Percentiles rank a stretch among this genome's conserved stretches.
phyloP scores from a whole-genome alignment of 1,284 basidiomycete genomes.

The Cutaneotrichosporon spelunceum region DNA sequence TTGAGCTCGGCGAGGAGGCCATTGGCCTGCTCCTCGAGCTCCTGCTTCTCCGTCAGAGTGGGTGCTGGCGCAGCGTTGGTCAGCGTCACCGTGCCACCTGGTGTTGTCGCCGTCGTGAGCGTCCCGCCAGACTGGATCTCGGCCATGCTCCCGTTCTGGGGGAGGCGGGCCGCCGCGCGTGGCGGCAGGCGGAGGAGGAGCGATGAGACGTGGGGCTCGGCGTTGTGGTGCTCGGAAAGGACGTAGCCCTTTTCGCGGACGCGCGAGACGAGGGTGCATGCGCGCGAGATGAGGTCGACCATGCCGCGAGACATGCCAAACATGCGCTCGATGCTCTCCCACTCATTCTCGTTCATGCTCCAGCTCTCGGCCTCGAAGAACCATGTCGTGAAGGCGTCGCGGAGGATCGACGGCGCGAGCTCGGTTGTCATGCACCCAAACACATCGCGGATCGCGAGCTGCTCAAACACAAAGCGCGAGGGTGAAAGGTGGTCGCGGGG shows the following conservation, averaged over 20 bases:
- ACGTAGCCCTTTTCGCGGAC: slow-evolving; percentile 23
- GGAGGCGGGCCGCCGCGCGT: slow-evolving; percentile 23
- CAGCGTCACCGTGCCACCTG: slow-evolving; percentile 3
- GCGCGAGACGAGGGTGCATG: slow-evolving; percentile 35
- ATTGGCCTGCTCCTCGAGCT: slow-evolving; percentile 34
- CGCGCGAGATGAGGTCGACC: slow-evolving; percentile 44
- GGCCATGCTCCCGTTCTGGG: slow-evolving; percentile 10
- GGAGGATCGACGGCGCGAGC: slow-evolving; percentile 40
- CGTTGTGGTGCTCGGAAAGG: slow-evolving; percentile 22
- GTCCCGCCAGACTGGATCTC: slow-evolving; percentile 3
- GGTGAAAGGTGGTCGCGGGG: slow-evolving; percentile 37
- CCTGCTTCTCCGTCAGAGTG: slow-evolving; percentile 20
- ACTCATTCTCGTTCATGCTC: slow-evolving; percentile 39
- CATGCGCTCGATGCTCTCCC: slow-evolving; percentile 47
- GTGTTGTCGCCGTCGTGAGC: not conserved
- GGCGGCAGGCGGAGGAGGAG: slow-evolving; percentile 22
- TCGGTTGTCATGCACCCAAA: slow-evolving; percentile 50
- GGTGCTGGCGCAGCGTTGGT: not conserved
- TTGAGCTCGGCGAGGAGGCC: slow-evolving; percentile 39
- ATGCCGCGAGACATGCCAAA: slow-evolving; percentile 46
- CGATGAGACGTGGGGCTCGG: slow-evolving; percentile 20
- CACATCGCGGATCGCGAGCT: slow-evolving; percentile 47
- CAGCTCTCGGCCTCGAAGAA: slow-evolving; percentile 47
- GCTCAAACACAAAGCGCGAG: slow-evolving; percentile 46
- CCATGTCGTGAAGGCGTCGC: slow-evolving; percentile 45